Evolutionary conservation across 2,329 filamentous ascomycete genomes (phyloP).

Genomic region (Hymenoscyphus salicellus): DNA sequence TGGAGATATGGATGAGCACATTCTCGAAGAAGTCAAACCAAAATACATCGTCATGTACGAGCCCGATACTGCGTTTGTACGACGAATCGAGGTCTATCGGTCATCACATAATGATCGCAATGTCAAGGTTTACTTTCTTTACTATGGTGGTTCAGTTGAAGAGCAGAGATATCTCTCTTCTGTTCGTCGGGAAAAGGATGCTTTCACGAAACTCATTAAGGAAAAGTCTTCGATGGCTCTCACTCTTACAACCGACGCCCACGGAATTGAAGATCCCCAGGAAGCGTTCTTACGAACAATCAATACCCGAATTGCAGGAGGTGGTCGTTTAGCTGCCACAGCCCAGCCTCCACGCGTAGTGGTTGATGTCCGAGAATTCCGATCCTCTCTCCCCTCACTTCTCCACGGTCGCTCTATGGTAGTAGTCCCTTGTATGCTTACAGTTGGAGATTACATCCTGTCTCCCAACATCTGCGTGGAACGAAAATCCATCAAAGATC

Average conservation of each 20-base stretch:
- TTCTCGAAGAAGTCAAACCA: slow-evolving; percentile 91
- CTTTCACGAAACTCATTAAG: slow-evolving; percentile 90
- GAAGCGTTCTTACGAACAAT: slow-evolving; percentile 91
- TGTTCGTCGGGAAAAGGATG: slow-evolving; percentile 92
- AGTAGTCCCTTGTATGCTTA: slow-evolving; percentile 91
- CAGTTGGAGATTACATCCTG: slow-evolving; percentile 92
- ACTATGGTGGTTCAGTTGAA: slow-evolving; percentile 91
- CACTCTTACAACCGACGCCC: slow-evolving; percentile 71
- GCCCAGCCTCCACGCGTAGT: slow-evolving; percentile 86
- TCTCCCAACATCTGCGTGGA: slow-evolving; percentile 90
- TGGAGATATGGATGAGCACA: slow-evolving; percentile 90
- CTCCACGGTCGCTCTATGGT: slow-evolving; percentile 85
- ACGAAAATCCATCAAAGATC: slow-evolving; percentile 86
- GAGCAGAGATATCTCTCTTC: slow-evolving; percentile 89
- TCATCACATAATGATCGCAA: slow-evolving; percentile 88
- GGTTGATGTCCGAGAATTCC: slow-evolving; percentile 93
- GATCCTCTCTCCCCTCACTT: slow-evolving; percentile 85
- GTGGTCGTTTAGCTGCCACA: slow-evolving; percentile 78
- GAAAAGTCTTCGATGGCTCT: slow-evolving; percentile 92
- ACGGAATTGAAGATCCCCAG: slow-evolving; percentile 73
- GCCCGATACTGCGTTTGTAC: slow-evolving; percentile 89
- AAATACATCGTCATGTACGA: slow-evolving; percentile 99
- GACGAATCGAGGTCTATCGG: slow-evolving; percentile 90
- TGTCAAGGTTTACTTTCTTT: slow-evolving; percentile 93
- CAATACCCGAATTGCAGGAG: slow-evolving; percentile 94